A percentile compares a stretch with the other conserved stretches of the same genome.
Conservation (phyloP, 345 rosid genomes). For the Hevea brasiliensis region DNA sequence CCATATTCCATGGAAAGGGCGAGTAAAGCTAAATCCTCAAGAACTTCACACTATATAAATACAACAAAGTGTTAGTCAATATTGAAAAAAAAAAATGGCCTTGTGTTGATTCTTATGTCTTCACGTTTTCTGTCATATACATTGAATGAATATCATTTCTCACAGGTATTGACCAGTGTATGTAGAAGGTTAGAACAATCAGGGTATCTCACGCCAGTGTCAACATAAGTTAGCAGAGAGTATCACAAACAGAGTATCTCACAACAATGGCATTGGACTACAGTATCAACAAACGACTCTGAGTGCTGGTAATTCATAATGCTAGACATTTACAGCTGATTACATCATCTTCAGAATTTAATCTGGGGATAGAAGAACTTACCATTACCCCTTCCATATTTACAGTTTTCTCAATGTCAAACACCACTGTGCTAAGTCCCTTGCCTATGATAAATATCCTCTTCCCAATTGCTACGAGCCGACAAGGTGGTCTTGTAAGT, state of each 20-base stretch:
- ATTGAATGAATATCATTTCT: background rate
- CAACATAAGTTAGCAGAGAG: background rate
- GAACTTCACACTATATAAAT: background rate
- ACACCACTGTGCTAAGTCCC: conserved; percentile 64
- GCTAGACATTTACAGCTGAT: conserved; percentile 59
- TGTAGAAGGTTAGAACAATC: background rate
- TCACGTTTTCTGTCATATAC: background rate
- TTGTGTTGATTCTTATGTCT: background rate
- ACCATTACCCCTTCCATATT: conserved; percentile 60
- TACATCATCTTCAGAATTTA: conserved; percentile 42
- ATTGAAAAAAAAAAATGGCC: background rate
- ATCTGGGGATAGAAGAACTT: conserved; percentile 62
- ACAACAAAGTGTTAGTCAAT: background rate
- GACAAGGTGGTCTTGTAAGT: conserved; percentile 67
- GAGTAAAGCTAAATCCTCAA: no score
- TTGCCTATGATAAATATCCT: conserved; percentile 62
- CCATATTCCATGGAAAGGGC: no score
- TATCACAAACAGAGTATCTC: background rate
- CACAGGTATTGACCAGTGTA: background rate
- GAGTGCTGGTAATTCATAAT: conserved; percentile 28
- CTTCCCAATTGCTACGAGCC: conserved; percentile 61
- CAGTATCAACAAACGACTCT: background rate
- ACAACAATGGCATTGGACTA: background rate
- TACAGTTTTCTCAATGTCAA: conserved; percentile 50
- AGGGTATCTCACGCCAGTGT: no score